phyloP scores from a whole-genome alignment of 2,329 filamentous ascomycete genomes.

The Phyllosticta ampelicida region DNA sequence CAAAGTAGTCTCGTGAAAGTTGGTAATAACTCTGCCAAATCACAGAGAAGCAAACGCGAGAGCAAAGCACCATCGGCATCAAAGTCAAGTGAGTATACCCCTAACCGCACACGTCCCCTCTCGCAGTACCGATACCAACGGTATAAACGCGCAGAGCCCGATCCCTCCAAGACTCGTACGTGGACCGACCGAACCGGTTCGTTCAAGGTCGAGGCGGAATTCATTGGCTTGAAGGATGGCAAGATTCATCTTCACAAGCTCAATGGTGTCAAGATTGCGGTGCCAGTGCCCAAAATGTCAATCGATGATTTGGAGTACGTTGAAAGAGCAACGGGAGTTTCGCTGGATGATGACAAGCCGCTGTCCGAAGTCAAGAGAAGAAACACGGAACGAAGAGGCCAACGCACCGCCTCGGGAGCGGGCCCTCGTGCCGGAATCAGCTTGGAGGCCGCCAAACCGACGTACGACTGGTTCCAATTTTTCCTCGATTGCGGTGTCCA shows the following conservation, averaged over 20 bases:
- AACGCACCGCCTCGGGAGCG: conserved; percentile 39
- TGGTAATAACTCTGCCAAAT: conserved; percentile 55
- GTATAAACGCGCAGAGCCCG: conserved; percentile 52
- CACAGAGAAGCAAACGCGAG: conserved; percentile 62
- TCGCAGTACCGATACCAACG: conserved; percentile 8
- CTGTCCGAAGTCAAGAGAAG: conserved; percentile 65
- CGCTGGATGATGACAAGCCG: conserved; percentile 84
- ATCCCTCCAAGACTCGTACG: conserved; percentile 68
- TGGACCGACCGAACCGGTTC: conserved; percentile 95
- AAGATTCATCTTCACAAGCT: conserved; percentile 97
- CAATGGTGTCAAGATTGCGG: conserved; percentile 97
- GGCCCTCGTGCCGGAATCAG: conserved; percentile 45
- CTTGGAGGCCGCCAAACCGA: conserved; percentile 52
- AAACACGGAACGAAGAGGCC: conserved; percentile 24
- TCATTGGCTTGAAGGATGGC: conserved; percentile 84
- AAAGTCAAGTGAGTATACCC: conserved; percentile 58
- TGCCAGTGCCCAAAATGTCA: conserved; percentile 92
- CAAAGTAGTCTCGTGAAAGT: conserved; percentile 64
- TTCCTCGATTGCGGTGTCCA: conserved; percentile 88
- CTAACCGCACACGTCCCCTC: conserved; percentile 9
- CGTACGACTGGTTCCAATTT: conserved; percentile 99
- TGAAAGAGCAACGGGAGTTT: conserved; percentile 75
- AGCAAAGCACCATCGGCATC: conserved; percentile 48
- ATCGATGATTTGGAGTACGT: conserved; percentile 91
- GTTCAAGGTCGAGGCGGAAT: conserved; percentile 96